Evolutionary conservation across 78 protist species (phyloP), one percentile per base, ranked within the genome.

Genomic region (Dictyostelium brefeldianum): DNA sequence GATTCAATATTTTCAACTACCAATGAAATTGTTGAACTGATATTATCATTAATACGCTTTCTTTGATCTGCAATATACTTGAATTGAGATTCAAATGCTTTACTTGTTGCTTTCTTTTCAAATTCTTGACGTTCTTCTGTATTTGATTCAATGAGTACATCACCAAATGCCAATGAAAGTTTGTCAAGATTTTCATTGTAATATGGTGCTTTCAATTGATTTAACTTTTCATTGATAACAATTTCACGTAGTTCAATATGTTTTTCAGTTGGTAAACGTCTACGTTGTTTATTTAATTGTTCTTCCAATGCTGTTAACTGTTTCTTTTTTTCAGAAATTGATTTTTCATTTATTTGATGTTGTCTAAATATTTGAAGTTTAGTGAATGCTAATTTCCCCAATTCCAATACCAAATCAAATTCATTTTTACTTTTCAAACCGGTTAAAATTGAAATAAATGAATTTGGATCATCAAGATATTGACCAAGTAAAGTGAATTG

Each of bases 391-490:
- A 87, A 59, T 36, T 36, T 47, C n/a, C 93, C 81, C 11, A 87
- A 65, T 8, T 46, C 56, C 0, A 41, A 36, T 5, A 87, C 51
- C 50, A 18, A 18, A 15, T 70, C 48, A 62, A 36, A 87, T 53
- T 87, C 93, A 20, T 87, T 78, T 25, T 56, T 51, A 11, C 12
- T 51, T 17, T 25, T 8, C 1, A 87, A 51, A 0, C 8, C 8
- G 12, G 29, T 64, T 9, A 77, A 10, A 10, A 87, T 43, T 6
- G n/a, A 15, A 1, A 56, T 17, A 17, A 46, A 64, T 18, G 79
- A 50, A 5, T 65, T 7, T 87, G 93, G 93, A 77, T 74, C 51
- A 14, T 87, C 67, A 41, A 87, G n/a, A 64, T 87, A 87, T 22
- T 29, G 9, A 5, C 50, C 10, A 46, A 65, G n/a, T 22, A 64